Evolutionary conservation across 306 rosid species (phyloP).

Genomic region (Pueraria montana): DNA sequence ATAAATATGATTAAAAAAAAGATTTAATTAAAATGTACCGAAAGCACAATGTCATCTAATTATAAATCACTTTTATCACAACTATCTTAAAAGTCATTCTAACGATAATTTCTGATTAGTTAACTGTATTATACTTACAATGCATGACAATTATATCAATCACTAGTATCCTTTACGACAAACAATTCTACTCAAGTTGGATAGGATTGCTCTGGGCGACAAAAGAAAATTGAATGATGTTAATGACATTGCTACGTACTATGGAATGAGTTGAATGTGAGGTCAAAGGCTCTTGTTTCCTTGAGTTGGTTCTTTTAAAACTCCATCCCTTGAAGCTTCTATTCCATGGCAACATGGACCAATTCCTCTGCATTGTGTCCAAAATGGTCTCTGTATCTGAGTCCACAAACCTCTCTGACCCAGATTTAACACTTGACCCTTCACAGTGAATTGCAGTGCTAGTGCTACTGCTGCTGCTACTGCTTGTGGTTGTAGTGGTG

Average conservation of each 20-base stretch:
- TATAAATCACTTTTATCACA: background rate
- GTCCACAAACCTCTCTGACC: background rate
- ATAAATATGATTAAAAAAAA: background rate
- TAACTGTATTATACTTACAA: too few species aligned
- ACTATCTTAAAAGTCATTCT: background rate
- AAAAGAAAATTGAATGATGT: background rate
- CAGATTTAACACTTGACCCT: background rate
- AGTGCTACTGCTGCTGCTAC: background rate
- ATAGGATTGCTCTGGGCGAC: too few species aligned
- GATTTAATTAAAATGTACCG: background rate
- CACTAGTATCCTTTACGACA: too few species aligned
- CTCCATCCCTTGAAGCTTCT: constrained; percentile 3
- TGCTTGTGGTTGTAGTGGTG: background rate
- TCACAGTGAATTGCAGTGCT: background rate
- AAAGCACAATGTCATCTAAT: background rate
- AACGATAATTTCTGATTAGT: too few species aligned
- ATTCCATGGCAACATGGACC: constrained; percentile 14
- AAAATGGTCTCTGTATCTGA: background rate
- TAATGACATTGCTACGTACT: background rate
- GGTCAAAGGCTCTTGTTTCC: background rate
- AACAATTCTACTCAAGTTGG: too few species aligned
- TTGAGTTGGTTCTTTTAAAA: background rate
- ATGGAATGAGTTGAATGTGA: background rate
- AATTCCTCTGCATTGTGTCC: background rate
- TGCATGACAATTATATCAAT: too few species aligned